Base-by-base conservation (phyloP, 2,329 filamentous ascomycete genomes). In the Colletotrichum sp. region DNA sequence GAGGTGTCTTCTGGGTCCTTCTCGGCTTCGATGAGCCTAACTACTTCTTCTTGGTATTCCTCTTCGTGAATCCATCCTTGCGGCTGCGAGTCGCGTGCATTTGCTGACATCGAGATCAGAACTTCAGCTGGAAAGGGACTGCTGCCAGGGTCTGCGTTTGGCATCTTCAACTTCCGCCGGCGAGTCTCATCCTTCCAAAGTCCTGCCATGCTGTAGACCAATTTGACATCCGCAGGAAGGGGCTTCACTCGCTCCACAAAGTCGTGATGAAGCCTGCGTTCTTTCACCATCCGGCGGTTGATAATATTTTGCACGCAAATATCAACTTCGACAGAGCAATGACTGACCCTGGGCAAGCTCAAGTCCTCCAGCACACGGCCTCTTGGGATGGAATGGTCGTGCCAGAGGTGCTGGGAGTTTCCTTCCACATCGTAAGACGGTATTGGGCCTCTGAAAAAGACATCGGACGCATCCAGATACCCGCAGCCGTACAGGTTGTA, bases 401-500 rank as follows among this genome's bases (percentile, higher is more conserved):
- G 95, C 96, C 96, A 98, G 44, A 93, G 87, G 83, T 97, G 94
- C 34, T 88, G 84, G 12, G 89, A 86, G 73, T 90, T 89, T n/a
- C 83, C 84, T 8, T 92, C 86, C 27, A 93, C 89, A n/a, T 92
- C 87, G 80, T 91, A 92, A 11, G 90, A 87, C 0, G 96, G 96
- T 3, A 98, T 88, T 0, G 96, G 96, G 4, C 89, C 88, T 71
- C 97, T 92, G 82, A 98, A 98, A 32, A 86, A 89, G 2, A 93
- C 91, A 78, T 92, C 94, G 12, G 88, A 88, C 66, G 92, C 94
- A 75, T 96, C 91, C 78, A 99, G 92, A 80, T 96, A 98, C 72
- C 92, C 93, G 82, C 97, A 99, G 8, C 98, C 98, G 83, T 98
- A 99, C 79, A 99, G 88, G 82, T 98, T 99, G 88, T 98, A 99